phyloP scores from a whole-genome alignment of 2,329 filamentous ascomycete species.

The Trichoderma citrinoviride region DNA sequence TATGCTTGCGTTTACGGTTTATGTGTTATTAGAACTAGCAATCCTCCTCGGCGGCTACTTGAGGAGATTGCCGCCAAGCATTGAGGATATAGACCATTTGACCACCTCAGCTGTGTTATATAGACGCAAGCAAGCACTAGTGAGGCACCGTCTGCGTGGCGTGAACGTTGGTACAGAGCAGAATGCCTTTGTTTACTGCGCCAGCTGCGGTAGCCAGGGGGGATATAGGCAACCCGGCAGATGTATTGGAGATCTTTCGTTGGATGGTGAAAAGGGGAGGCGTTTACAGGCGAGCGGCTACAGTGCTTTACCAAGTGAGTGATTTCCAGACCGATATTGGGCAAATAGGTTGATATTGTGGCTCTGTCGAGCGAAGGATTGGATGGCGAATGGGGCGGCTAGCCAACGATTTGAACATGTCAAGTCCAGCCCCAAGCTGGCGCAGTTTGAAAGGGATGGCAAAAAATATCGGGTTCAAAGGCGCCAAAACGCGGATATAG shows the following conservation, averaged over 20 bases:
- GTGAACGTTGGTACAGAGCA: too few species aligned
- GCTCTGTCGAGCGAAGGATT: slow-evolving; percentile 1
- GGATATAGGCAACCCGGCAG: not conserved
- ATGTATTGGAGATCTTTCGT: not conserved
- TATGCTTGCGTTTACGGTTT: too few species aligned
- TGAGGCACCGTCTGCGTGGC: too few species aligned
- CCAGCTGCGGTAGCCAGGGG: not conserved
- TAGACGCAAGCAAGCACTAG: too few species aligned
- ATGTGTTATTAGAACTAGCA: too few species aligned
- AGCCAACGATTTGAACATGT: not conserved
- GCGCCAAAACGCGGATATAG: not conserved
- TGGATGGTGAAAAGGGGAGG: not conserved
- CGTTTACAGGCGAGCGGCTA: not conserved
- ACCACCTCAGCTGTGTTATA: too few species aligned
- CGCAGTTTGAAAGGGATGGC: not conserved
- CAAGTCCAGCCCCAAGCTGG: not conserved
- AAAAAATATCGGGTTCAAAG: not conserved
- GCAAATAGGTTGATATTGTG: not conserved
- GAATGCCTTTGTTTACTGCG: too few species aligned
- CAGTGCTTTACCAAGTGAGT: too few species aligned
- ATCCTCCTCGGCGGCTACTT: too few species aligned
- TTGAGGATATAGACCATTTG: too few species aligned
- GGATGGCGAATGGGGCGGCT: not conserved
- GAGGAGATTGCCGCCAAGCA: too few species aligned
- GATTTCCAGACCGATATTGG: too few species aligned